Evolutionary conservation across 1,284 basidiomycete species (phyloP).

Genomic region (Fomitopsis schrenkii): DNA sequence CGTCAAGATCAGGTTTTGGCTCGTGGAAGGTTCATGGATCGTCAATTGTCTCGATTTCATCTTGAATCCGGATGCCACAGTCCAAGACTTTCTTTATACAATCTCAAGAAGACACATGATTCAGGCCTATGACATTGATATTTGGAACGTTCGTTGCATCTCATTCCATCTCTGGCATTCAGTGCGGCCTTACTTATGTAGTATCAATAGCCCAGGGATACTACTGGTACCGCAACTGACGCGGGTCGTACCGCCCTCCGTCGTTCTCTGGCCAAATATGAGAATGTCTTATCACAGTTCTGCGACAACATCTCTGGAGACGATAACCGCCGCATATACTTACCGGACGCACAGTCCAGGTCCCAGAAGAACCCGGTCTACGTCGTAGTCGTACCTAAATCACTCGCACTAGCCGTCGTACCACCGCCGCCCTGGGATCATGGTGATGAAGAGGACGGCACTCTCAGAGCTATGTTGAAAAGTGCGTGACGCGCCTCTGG

Average conservation of each 20-base stretch:
- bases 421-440: background rate
- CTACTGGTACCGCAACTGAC: background rate
- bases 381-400: background rate
- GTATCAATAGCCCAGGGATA: background rate
- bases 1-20: background rate
- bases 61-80: background rate
- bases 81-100: background rate
- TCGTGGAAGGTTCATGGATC: background rate
- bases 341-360: background rate
- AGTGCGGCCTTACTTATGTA: background rate
- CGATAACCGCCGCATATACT: background rate
- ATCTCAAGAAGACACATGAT: background rate
- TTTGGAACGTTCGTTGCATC: background rate
- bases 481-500: background rate
- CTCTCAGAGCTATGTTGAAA: background rate
- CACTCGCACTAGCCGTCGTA: background rate
- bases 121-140: background rate
- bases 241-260: background rate
- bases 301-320: background rate
- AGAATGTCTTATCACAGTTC: background rate
- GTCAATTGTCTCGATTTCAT: background rate
- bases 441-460: background rate
- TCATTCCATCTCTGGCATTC: background rate
- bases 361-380: background rate
- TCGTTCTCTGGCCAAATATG: background rate